Base-by-base conservation (phyloP, 2,329 filamentous ascomycete genomes). In the Calonectria ilicicola region DNA sequence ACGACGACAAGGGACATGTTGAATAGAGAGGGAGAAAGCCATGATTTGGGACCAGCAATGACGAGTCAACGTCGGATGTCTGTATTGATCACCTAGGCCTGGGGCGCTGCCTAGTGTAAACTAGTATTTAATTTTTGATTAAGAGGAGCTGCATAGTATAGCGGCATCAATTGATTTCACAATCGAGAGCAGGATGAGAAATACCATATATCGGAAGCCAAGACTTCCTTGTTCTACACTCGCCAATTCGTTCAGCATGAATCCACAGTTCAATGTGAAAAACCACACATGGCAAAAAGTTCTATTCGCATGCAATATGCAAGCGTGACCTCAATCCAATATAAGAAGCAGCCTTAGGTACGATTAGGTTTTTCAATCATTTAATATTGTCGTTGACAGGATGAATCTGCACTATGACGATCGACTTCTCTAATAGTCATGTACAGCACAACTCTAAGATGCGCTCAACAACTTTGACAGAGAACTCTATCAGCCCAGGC, bases 21-120 rank as follows among this genome's bases (percentile, higher is more conserved):
- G 56, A n/a, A 53, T 67, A 56, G 38, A 67, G 23, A 42, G 40
- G 29, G 19, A 14, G n/a, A 47, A 23, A 32, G n/a, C 42, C 23
- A 51, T 49, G 44, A 65, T 51, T 62, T 63, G 26, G 17, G 32
- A 32, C 29, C 27, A 44, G 46, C 46, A 51, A 51, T 65, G 63
- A 65, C 44, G 63, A 66, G 58, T 44, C 58, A 32, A 60, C 53
- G 53, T 60, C 53, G 53, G 27, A 63, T 63, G 58, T 46, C 58
- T 46, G 38, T 44, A 44, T 63, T 44, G 58, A 63, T 32, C 27
- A 63, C 58, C 44, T 29, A 63, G 58, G 58, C 38, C 58, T 46
- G 38, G 40, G 26, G 38, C 40, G 40, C 40, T 63, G 58, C 58
- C 58, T n/a, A 46, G 40, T 63, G 58, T 63, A 63, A 21, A 63